Percentiles rank a stretch among this genome's conserved stretches.
phyloP scores from a whole-genome alignment of 2,329 filamentous ascomycete genomes.

The Westerdykella sp. region DNA sequence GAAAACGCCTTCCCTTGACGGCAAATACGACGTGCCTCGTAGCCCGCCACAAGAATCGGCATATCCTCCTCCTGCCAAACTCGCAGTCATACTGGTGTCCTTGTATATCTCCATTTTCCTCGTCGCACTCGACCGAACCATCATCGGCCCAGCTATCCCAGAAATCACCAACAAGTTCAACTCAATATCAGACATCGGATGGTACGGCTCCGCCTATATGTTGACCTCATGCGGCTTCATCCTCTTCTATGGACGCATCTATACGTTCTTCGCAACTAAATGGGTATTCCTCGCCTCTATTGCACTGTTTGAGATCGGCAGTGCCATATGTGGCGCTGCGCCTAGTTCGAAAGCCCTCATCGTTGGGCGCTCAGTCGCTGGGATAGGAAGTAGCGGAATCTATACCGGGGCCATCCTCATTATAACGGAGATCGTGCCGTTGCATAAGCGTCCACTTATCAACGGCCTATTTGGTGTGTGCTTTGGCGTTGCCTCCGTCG shows the following conservation, averaged over 20 bases:
- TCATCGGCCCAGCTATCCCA: slow-evolving; percentile 43
- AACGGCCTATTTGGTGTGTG: slow-evolving; percentile 38
- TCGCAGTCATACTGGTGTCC: slow-evolving; percentile 24
- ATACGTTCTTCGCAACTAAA: slow-evolving; percentile 46
- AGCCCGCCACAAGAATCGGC: no score
- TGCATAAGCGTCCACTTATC: slow-evolving; percentile 39
- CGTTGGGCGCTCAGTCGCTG: slow-evolving; percentile 26
- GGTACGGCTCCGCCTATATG: slow-evolving; percentile 39
- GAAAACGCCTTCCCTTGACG: no score
- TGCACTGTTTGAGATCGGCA: slow-evolving; percentile 46
- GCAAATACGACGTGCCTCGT: no score
- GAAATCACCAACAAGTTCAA: slow-evolving; percentile 43
- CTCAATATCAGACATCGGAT: slow-evolving; percentile 39
- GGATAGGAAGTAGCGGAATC: slow-evolving; percentile 26
- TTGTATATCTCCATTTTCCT: slow-evolving; percentile 31
- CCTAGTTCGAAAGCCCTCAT: slow-evolving; percentile 24
- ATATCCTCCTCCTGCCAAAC: slow-evolving; percentile 22
- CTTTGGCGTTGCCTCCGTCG: slow-evolving; percentile 36
- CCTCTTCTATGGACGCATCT: slow-evolving; percentile 42
- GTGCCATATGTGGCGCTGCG: slow-evolving; percentile 47
- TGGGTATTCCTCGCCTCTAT: slow-evolving; percentile 46
- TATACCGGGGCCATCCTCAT: slow-evolving; percentile 32
- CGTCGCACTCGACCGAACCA: slow-evolving; percentile 38
- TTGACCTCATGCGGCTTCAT: slow-evolving; percentile 37
- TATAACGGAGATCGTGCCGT: slow-evolving; percentile 30